Conservation (phyloP, 345 rosid species). For the Chamaenerion angustifolium region DNA sequence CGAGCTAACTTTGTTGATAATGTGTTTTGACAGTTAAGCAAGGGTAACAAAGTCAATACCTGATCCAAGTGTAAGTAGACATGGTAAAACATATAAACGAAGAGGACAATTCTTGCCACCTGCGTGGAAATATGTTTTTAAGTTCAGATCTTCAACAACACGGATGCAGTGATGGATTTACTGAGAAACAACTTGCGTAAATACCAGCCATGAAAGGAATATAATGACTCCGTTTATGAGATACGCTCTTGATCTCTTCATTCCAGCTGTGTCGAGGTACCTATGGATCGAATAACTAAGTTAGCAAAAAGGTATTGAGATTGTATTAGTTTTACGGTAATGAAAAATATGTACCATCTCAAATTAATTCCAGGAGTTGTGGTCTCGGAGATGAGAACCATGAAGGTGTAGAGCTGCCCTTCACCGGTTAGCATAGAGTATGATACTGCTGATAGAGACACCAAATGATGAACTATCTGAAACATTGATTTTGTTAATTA, state of each 20-base stretch:
- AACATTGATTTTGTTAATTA: slow-evolving; percentile 2
- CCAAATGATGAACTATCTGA: slow-evolving; percentile 43
- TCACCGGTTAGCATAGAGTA: slow-evolving; percentile 43
- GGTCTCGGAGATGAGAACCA: slow-evolving; percentile 49
- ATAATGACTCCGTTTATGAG: slow-evolving; percentile 36
- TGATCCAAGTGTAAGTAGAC: slow-evolving; percentile 34
- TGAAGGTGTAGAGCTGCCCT: slow-evolving; percentile 40
- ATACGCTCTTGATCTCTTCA: slow-evolving; percentile 45
- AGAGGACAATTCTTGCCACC: slow-evolving; percentile 44
- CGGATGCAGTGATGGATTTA: not conserved
- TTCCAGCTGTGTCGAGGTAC: slow-evolving; percentile 49
- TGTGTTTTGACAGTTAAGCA: not conserved
- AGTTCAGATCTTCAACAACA: not conserved
- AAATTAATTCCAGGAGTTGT: slow-evolving; percentile 51
- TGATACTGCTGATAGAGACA: slow-evolving; percentile 28
- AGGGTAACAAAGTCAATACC: slow-evolving; percentile 11
- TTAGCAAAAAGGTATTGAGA: not conserved
- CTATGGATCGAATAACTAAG: slow-evolving; percentile 9
- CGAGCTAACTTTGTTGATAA: too few relatives aligned
- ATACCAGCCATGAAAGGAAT: slow-evolving; percentile 45
- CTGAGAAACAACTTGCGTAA: slow-evolving; percentile 3
- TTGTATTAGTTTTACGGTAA: not conserved
- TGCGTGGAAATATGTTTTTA: slow-evolving; percentile 8
- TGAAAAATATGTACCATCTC: slow-evolving; percentile 32
- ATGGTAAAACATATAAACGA: slow-evolving; percentile 38